Base-by-base conservation (phyloP, 2,329 filamentous ascomycete species). In the Tolypocladium ovalisporum region DNA sequence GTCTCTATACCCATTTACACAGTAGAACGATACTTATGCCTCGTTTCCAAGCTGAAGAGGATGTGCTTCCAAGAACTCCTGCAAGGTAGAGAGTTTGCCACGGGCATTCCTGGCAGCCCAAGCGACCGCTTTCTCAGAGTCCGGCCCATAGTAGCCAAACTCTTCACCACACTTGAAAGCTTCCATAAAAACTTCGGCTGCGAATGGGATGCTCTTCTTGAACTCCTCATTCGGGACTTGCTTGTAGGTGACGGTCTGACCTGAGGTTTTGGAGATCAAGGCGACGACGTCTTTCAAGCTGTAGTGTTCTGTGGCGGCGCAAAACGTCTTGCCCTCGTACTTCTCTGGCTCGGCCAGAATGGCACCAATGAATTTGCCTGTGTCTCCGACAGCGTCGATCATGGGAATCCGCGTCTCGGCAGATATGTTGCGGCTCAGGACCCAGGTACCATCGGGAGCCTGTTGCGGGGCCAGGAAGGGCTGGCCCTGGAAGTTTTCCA, bases 331-430 rank as follows among this genome's bases (percentile, higher is more conserved):
- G 17, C 76, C 76, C 1, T 73, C 66, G 27, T 74, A 74, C 53
- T 70, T 69, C 0, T 75, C 75, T 0, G 75, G 74, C 17, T 79
- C 65, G 1, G 69, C 70, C 0, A 78, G 68, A 27, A 78, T 73
- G 8, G 71, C 67, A 2, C 65, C 71, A 8, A 75, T 60, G 57
- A 68, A 78, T 54, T 73, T 73, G 10, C 78, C 79, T 1, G 73
- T 75, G 57, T 81, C 77, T 0, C 62, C 63, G 1, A 66, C 68
- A 19, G 72, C 71, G 57, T 79, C 76, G 56, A 81, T 70, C 42
- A 76, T 64, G 77, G 5, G 78, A 3, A 80, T 57, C 51, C 66
- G 62, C 1, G 70, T 65, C 17, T 66, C 64, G 36, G 59, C 64
- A 27, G 54, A 59, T 5, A 58, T 15, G 8, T 55, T 56, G 7